Percentiles rank a stretch among this genome's conserved stretches.
phyloP scores from a whole-genome alignment of 805 yeast genomes.

The Nakazawaea ishiwadae region DNA sequence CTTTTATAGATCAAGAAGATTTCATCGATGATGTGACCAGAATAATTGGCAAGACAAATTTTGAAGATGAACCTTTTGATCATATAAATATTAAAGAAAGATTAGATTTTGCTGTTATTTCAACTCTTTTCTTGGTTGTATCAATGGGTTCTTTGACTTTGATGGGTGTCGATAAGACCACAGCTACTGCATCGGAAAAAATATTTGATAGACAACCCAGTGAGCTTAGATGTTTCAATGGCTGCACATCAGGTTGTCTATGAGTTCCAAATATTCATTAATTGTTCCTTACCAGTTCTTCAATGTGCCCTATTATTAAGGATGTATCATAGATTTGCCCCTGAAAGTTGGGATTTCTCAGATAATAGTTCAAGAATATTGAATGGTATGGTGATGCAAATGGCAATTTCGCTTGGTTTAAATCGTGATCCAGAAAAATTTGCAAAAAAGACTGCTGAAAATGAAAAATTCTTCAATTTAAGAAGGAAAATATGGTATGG shows the following conservation, averaged over 20 bases:
- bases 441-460: constrained; percentile 15
- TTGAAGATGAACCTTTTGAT: constrained; percentile 22
- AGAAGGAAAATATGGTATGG: constrained; percentile 59
- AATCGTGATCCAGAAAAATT: constrained; percentile 62
- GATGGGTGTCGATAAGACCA: constrained; percentile 17
- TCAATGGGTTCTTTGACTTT: constrained; percentile 36
- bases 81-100: constrained; percentile 35
- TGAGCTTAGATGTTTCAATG: constrained; percentile 34
- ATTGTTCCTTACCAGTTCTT: constrained; percentile 37
- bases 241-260: constrained; percentile 42
- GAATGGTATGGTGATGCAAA: constrained; percentile 54
- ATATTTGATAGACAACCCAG: constrained; percentile 42
- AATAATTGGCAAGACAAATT: constrained; percentile 31
- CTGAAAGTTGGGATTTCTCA: constrained; percentile 52
- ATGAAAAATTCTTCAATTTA: constrained; percentile 32
- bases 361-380: constrained; percentile 57
- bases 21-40: constrained; percentile 28
- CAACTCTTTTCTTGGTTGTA: constrained; percentile 39
- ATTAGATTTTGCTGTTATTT: constrained; percentile 39
- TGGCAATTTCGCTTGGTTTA: constrained; percentile 63
- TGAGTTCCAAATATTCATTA: constrained; percentile 37
- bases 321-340: constrained; percentile 43
- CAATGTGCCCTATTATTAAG: constrained; percentile 46
- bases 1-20: constrained; percentile 36
- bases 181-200: constrained; percentile 22